Base-by-base conservation (phyloP, 331 rosid genomes). In the Arachis monticola region DNA sequence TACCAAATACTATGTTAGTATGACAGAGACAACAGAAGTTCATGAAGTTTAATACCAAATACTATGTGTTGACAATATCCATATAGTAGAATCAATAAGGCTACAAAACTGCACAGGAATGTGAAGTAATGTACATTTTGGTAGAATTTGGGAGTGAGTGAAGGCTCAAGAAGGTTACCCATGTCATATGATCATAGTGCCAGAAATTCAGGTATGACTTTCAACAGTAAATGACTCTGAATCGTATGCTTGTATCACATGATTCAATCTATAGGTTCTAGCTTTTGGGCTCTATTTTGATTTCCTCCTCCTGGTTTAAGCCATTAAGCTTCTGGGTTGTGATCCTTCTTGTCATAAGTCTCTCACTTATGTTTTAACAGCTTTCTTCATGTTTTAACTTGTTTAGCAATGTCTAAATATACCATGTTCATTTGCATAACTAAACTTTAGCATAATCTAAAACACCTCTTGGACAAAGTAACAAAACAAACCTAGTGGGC, bases 1-100 rank as follows among this genome's bases (percentile, higher is more conserved):
- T 53, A 53, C 6, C 30, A 27, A 70, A 74, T n/a, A 70, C 70
- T 56, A 72, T 32, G 59, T 32, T 14, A 82, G 79, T 44, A 69
- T 13, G 58, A 57, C 47, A 32, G 35, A 69, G 48, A 61, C 46
- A 64, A 57, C 60, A 64, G 13, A 64, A 64, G 56, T 64, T 51
- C 31, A 73, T 68, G 40, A 67, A 69, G 51, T 76, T 64, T 14
- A 35, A 45, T 53, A 53, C 6, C 30, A 27, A 70, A 74, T n/a
- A 70, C 70, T 56, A 72, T 32, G 59, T 62, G 61, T 77, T 62
- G 57, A 70, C 12, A 47, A 27, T 50, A 62, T 47, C 52, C 12
- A 10, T 22, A 45, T 62, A 64, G 53, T 41, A 41, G 50, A 77
- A 63, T 35, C 50, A 40, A 53, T 31, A 50, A 76, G 64, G 69